Evolutionary conservation across 2,329 filamentous ascomycete genomes (phyloP).

Genomic region (Decorospora gaudefroyi): DNA sequence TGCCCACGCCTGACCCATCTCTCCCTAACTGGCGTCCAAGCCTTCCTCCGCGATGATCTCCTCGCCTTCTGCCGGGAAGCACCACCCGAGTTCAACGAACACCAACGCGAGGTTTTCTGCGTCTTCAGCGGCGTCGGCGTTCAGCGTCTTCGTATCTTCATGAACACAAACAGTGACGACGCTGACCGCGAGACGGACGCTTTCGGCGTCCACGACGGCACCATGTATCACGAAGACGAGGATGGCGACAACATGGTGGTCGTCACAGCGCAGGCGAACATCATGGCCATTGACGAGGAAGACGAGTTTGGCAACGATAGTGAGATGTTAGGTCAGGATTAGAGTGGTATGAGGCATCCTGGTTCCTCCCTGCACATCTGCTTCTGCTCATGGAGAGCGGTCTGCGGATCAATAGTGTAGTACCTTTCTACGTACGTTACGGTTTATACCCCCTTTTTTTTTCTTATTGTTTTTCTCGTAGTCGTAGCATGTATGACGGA

Average conservation of each 20-base stretch:
- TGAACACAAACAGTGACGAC: constrained; percentile 60
- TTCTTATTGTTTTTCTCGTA: too few species aligned
- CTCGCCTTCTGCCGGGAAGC: constrained; percentile 84
- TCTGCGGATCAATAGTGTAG: too few species aligned
- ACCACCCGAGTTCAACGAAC: constrained; percentile 90
- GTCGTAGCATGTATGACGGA: too few species aligned
- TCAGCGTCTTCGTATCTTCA: constrained; percentile 71
- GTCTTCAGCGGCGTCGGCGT: constrained; percentile 94
- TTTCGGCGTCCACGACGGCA: constrained; percentile 33
- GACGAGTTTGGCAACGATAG: constrained; percentile 54
- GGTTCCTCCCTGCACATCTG: neutral
- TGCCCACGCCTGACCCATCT: constrained; percentile 93
- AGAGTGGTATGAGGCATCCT: constrained; percentile 2
- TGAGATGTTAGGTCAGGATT: constrained; percentile 49
- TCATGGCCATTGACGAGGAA: constrained; percentile 50
- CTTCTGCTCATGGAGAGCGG: neutral
- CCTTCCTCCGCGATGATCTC: constrained; percentile 84
- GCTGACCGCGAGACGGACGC: constrained; percentile 21
- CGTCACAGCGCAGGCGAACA: constrained; percentile 44
- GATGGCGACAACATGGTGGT: constrained; percentile 43
- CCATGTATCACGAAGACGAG: constrained; percentile 40
- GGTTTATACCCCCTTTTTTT: too few species aligned
- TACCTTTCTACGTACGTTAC: too few species aligned
- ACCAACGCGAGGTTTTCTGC: constrained; percentile 94
- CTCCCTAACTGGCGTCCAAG: constrained; percentile 89